A percentile compares a stretch with the other conserved stretches of the same genome.
phyloP scores from a whole-genome alignment of 768 basidiomycete genomes.

The Agaricus blazei region DNA sequence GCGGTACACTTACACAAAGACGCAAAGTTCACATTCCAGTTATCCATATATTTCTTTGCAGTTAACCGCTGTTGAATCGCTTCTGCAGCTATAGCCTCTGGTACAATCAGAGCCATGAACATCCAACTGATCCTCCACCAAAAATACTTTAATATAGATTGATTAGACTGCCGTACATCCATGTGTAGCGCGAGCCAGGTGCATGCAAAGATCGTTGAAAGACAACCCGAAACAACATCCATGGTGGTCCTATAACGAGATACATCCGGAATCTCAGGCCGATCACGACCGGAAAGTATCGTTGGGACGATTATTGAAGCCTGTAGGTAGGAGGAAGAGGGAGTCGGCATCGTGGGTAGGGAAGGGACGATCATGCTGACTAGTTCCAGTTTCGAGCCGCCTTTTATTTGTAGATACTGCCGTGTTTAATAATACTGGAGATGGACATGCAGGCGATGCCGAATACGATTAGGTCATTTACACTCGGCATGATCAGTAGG shows the following conservation, averaged over 20 bases:
- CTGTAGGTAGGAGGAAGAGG: too few species aligned
- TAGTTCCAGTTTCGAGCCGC: too few species aligned
- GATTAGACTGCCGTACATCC: constrained; percentile 10
- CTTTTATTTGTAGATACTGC: too few species aligned
- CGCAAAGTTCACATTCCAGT: background rate
- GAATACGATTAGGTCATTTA: too few species aligned
- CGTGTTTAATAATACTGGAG: too few species aligned
- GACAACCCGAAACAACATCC: constrained; percentile 16
- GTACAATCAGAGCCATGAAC: constrained; percentile 10
- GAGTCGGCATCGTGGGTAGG: too few species aligned
- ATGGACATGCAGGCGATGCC: too few species aligned
- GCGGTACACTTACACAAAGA: background rate
- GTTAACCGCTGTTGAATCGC: constrained; percentile 9
- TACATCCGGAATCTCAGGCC: too few species aligned
- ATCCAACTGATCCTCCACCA: constrained; percentile 1
- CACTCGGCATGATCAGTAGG: too few species aligned
- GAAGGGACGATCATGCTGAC: too few species aligned
- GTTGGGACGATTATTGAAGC: too few species aligned
- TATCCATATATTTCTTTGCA: background rate
- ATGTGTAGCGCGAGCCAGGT: constrained; percentile 19
- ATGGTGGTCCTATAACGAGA: background rate
- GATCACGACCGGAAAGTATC: too few species aligned
- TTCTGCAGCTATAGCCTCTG: constrained; percentile 4
- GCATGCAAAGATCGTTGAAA: constrained; percentile 16
- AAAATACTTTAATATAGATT: background rate